Evolutionary conservation across 2,329 filamentous ascomycete genomes (phyloP).

Genomic region (Calonectria pseudoreteaudii): DNA sequence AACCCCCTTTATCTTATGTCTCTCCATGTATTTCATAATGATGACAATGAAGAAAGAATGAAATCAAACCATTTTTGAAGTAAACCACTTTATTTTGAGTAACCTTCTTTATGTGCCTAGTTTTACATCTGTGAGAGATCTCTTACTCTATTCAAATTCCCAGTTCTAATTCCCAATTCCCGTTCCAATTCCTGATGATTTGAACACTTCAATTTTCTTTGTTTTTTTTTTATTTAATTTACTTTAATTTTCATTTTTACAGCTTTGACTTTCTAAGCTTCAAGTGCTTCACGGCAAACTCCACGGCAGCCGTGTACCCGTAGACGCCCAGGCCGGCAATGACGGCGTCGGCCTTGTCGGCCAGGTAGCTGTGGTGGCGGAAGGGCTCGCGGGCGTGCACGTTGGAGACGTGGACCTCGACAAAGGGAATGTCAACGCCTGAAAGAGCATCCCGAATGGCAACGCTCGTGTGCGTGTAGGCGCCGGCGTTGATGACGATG

Average conservation of each 20-base stretch:
- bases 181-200: too few relatives aligned
- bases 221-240: neutral
- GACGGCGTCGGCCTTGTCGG: slow-evolving; percentile 80
- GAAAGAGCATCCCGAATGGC: slow-evolving; percentile 80
- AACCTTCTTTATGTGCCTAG: neutral
- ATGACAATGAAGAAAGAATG: neutral
- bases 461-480: slow-evolving; percentile 81
- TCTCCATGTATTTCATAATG: neutral
- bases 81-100: too few relatives aligned
- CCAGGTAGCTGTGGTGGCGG: slow-evolving; percentile 77
- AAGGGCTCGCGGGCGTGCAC: slow-evolving; percentile 78
- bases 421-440: slow-evolving; percentile 77
- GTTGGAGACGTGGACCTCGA: slow-evolving; percentile 83
- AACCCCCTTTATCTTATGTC: neutral
- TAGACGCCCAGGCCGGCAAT: slow-evolving; percentile 76
- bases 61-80: neutral
- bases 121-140: neutral
- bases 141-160: too few relatives aligned
- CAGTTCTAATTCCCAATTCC: neutral
- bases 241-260: slow-evolving; percentile 16
- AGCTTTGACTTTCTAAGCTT: slow-evolving; percentile 50
- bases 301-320: slow-evolving; percentile 72
- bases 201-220: neutral
- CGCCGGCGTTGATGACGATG: slow-evolving; percentile 82
- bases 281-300: slow-evolving; percentile 62